Conservation (phyloP, 371 early-diverging fungal genomes). For the Aphelidium insulamus region DNA sequence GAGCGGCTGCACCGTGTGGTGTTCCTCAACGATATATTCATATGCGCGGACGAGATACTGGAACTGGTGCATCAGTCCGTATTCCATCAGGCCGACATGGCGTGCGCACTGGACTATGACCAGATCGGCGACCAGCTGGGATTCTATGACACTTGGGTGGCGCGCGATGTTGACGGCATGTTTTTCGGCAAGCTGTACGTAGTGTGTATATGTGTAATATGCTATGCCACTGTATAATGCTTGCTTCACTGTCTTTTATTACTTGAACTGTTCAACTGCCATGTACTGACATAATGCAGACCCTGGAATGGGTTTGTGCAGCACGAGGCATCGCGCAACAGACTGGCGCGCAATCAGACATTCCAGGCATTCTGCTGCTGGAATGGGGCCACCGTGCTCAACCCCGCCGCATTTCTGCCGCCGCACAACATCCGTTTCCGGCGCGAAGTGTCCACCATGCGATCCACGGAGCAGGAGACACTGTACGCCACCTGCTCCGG, state of each 20-base stretch:
- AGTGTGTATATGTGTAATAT: no score
- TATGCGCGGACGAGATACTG: slow-evolving; percentile 18
- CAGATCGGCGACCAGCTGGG: slow-evolving; percentile 3
- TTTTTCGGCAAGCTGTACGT: slow-evolving; percentile 7
- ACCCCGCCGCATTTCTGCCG: slow-evolving; percentile 10
- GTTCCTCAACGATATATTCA: slow-evolving; percentile 21
- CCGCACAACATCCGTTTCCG: slow-evolving; percentile 8
- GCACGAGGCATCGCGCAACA: slow-evolving; percentile 4
- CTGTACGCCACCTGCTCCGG: no score
- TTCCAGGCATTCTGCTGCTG: slow-evolving; percentile 24
- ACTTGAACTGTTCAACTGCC: no score
- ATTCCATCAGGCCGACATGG: slow-evolving; percentile 10
- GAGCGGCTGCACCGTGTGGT: no score
- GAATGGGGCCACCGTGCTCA: slow-evolving; percentile 20
- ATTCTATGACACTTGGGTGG: slow-evolving; percentile 22
- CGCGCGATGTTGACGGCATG: slow-evolving; percentile 17
- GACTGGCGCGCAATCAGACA: slow-evolving; percentile 7
- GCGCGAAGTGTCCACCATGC: no score
- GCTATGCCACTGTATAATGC: no score
- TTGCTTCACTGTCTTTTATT: no score
- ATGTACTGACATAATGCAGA: no score
- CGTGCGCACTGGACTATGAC: slow-evolving; percentile 20
- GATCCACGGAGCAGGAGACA: no score
- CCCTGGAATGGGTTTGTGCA: no score
- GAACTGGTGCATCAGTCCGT: slow-evolving; percentile 17